Percentiles rank a stretch among this genome's conserved stretches.
Conservation (phyloP, 768 basidiomycete genomes). For the Pholiota conissans region DNA sequence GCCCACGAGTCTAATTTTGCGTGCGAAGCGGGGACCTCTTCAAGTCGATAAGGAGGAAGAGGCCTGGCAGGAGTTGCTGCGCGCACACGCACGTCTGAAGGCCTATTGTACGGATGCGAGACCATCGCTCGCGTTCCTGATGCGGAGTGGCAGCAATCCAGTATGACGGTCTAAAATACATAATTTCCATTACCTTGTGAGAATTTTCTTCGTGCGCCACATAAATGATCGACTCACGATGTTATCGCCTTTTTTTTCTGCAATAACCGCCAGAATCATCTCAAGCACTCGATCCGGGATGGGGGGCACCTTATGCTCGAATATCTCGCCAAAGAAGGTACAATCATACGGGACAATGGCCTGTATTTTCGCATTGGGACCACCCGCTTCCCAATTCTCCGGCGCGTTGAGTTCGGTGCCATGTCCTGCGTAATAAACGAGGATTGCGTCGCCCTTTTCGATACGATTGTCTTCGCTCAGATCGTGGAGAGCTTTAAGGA, state of each 20-base stretch:
- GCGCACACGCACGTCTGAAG: background rate
- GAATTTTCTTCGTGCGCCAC: constrained; percentile 5
- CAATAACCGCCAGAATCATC: background rate
- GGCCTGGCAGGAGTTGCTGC: background rate
- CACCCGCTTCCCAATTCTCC: background rate
- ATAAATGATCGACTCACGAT: background rate
- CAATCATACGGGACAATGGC: constrained; percentile 3
- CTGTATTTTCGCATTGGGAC: background rate
- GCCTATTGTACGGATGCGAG: background rate
- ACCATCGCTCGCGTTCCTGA: constrained; percentile 4
- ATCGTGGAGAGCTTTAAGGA: background rate
- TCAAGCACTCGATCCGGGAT: background rate
- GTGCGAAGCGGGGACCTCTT: background rate
- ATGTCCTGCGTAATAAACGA: constrained; percentile 2
- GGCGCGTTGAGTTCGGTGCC: background rate
- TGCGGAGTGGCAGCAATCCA: constrained; percentile 14
- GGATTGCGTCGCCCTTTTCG: background rate
- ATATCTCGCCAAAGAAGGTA: background rate
- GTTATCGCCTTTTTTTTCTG: constrained; percentile 1
- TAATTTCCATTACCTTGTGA: background rate
- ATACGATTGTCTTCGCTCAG: background rate
- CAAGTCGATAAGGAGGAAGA: background rate
- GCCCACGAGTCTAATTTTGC: background rate
- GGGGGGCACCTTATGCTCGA: background rate
- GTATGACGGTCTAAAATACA: constrained; percentile 6